Evolutionary conservation across 192 early-diverging fungal species (phyloP).

Genomic region (Coemansia pectinata): DNA sequence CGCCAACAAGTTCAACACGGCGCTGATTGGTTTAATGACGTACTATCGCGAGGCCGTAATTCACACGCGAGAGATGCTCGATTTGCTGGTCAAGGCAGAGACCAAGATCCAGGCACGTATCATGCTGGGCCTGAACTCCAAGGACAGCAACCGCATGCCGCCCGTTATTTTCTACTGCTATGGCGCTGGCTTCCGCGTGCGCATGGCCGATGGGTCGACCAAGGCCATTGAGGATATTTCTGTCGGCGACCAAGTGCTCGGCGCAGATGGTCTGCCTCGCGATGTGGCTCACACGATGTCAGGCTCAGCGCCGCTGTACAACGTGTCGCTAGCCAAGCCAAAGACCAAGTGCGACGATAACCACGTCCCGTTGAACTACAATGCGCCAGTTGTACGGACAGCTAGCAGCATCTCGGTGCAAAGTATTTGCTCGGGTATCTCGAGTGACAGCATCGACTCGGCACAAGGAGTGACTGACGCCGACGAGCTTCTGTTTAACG

Average conservation of each 20-base stretch:
- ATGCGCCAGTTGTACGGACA: constrained; percentile 33
- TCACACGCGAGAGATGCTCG: constrained; percentile 94
- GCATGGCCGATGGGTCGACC: constrained; percentile 52
- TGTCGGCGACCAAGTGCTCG: constrained; percentile 44
- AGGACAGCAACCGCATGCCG: constrained; percentile 98
- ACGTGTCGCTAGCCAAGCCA: constrained; percentile 27
- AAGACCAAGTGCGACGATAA: constrained; percentile 1
- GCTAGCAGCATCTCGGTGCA: constrained; percentile 53
- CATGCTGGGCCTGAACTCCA: constrained; percentile 99
- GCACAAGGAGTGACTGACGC: constrained; percentile 5
- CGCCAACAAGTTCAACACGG: constrained; percentile 94
- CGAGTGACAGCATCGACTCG: constrained; percentile 6
- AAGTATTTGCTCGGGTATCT: constrained; percentile 43
- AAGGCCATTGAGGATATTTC: constrained; percentile 30
- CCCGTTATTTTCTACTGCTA: constrained; percentile 84
- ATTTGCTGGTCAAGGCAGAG: constrained; percentile 96
- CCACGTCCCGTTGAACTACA: constrained; percentile 23
- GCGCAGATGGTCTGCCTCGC: constrained; percentile 39
- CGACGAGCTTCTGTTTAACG: constrained; percentile 38
- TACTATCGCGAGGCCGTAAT: constrained; percentile 98
- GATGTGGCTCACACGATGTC: constrained; percentile 36
- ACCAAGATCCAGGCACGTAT: constrained; percentile 99
- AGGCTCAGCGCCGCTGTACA: constrained; percentile 38
- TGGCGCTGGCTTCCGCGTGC: constrained; percentile 46
- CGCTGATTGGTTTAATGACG: constrained; percentile 94